Base-by-base conservation (phyloP, 2,329 filamentous ascomycete genomes). In the Fusarium aywerte region DNA sequence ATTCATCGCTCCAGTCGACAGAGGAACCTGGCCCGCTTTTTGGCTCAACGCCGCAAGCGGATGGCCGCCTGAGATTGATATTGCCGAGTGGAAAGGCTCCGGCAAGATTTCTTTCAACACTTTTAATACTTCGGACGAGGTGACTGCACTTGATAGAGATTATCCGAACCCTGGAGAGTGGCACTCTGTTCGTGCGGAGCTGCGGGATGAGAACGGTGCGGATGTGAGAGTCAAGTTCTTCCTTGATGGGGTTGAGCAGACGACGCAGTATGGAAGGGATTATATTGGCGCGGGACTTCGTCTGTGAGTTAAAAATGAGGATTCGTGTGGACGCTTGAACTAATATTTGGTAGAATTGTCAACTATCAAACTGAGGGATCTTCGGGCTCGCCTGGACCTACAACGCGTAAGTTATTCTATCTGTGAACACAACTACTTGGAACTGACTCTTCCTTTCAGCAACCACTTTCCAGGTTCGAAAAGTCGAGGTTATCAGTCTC, bases 181-280 rank as follows among this genome's bases (percentile, higher is more conserved):
- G 65, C 65, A 68, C 18, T 66, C 61, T 31, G 65, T 68, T 9
- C 44, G 65, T 29, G 65, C 65, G 29, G 65, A 68, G 16, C 16
- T 68, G 56, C 57, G 65, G 3, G 65, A 68, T 25, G 65, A 68
- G 43, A 68, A 68, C 21, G 65, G 65, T 0, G 43, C 27, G 13
- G 61, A 69, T 35, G 65, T 68, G 11, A 52, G 65, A 15, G 55
- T 68, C n/a, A 68, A 69, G 29, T 68, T 68, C n/a, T 68, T 68
- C 16, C 56, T 69, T 4, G 65, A 68, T 3, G 64, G 52, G 5
- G 27, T 47, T 31, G 64, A 67, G 6, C 52, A 64, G 58, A 67
- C 64, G 3, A 68, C 64, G 1, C 64, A 67, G 32, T 68, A 67
- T 43, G 64, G 58, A 7, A 36, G 64, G 9, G 64, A 65, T 25